These are phyloP conservation scores for Hemerocallis citrina DNA, from an alignment of 106 monocot species.

Conservation along the genomic window DNA sequence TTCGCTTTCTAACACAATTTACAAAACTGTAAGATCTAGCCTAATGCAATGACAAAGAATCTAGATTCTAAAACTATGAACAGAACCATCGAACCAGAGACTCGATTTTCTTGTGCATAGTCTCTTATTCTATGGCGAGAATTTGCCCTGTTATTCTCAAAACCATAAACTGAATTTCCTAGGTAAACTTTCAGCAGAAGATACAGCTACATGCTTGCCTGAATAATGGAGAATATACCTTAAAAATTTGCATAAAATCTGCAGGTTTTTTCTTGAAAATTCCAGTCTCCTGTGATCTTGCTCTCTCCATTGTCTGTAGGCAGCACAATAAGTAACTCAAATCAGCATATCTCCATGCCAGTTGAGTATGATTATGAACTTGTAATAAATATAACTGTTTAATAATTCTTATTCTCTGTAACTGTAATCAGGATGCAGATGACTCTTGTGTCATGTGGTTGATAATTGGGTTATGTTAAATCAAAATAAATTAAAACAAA, in stretches of 20 bases:
- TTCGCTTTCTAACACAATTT: too few relatives aligned
- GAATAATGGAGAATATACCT: too few relatives aligned
- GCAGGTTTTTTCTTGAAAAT: constrained; percentile 88
- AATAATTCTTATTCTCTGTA: not conserved
- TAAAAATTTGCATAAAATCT: constrained; percentile 58
- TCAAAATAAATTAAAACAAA: too few relatives aligned
- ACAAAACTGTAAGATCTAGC: too few relatives aligned
- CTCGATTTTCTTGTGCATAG: not conserved
- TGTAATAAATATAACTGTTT: not conserved
- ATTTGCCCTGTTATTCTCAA: not conserved
- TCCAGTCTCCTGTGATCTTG: constrained; percentile 64
- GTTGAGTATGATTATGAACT: not conserved
- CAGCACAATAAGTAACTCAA: not conserved
- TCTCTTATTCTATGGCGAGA: not conserved
- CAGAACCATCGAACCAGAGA: not conserved
- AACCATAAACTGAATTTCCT: not conserved
- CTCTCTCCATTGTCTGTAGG: constrained; percentile 84
- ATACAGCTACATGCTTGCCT: too few relatives aligned
- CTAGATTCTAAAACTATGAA: not conserved
- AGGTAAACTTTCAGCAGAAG: too few relatives aligned
- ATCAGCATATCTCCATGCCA: not conserved
- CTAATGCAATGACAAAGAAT: not conserved
- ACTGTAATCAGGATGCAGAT: not conserved
- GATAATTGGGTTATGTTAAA: not conserved
- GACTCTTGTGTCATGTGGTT: not conserved